Conservation (phyloP, 371 early-diverging fungal genomes). For the Fennellomyces sp. region DNA sequence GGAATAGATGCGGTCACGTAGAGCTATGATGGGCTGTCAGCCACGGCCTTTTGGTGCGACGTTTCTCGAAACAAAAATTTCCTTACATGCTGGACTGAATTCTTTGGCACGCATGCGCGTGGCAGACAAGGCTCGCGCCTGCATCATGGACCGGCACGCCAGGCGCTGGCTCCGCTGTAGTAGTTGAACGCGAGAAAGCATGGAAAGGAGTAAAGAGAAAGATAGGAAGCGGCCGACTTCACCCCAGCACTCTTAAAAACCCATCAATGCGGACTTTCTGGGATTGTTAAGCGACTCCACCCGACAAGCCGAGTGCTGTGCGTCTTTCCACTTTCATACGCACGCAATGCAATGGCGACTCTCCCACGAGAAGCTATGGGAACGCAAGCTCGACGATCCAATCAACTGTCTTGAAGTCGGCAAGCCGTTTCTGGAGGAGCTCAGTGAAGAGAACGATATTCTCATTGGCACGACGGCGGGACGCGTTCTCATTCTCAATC, state of each 20-base stretch:
- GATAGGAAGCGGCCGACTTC: not conserved
- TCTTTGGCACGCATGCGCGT: not conserved
- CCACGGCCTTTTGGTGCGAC: not conserved
- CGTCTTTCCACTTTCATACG: too few relatives aligned
- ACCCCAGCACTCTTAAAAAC: not conserved
- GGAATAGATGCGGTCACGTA: constrained; percentile 26
- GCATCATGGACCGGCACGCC: not conserved
- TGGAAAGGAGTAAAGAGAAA: not conserved
- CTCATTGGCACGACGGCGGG: constrained; percentile 47
- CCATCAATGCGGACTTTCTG: not conserved
- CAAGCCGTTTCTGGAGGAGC: constrained; percentile 49
- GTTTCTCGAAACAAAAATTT: not conserved
- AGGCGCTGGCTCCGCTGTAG: not conserved
- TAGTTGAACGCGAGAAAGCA: not conserved
- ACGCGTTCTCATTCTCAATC: constrained; percentile 45
- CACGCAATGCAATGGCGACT: too few relatives aligned
- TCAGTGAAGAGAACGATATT: constrained; percentile 52
- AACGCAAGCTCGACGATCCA: constrained; percentile 37
- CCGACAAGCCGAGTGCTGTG: not conserved
- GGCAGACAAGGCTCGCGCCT: not conserved
- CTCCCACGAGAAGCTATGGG: constrained; percentile 37
- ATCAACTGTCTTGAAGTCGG: constrained; percentile 48
- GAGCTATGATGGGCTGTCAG: not conserved
- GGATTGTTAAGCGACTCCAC: not conserved
- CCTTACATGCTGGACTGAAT: not conserved